Conservation (phyloP, 2,329 filamentous ascomycete species). For the Diaporthe vaccinii region DNA sequence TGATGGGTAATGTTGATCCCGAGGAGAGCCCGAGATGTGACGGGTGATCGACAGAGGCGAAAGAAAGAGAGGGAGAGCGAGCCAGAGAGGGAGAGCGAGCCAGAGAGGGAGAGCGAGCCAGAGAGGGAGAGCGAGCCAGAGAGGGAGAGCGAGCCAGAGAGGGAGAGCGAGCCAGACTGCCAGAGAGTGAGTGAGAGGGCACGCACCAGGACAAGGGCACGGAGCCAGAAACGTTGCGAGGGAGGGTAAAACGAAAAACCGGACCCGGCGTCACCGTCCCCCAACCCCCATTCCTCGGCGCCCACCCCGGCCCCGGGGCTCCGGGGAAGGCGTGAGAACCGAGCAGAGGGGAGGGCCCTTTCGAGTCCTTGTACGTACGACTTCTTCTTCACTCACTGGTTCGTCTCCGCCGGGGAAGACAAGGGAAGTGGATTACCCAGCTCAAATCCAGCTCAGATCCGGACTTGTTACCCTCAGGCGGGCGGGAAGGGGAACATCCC, state of each 20-base stretch:
- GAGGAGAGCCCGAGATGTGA: slow-evolving; percentile 8
- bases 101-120: background rate
- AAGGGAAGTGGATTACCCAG: background rate
- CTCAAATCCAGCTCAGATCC: background rate
- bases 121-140: background rate
- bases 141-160: background rate
- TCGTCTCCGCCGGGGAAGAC: background rate
- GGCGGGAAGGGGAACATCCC: background rate
- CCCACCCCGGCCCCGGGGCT: background rate
- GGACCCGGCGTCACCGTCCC: slow-evolving; percentile 22
- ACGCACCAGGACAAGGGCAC: background rate
- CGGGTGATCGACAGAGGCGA: slow-evolving; percentile 10
- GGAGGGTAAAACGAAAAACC: background rate
- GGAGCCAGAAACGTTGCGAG: too few relatives aligned
- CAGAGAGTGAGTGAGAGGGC: background rate
- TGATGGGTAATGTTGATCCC: slow-evolving; percentile 6
- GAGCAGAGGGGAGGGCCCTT: too few relatives aligned
- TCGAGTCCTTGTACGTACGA: background rate
- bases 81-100: background rate
- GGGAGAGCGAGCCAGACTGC: too few relatives aligned
- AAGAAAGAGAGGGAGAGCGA: background rate
- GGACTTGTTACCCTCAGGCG: background rate
- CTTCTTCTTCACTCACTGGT: background rate
- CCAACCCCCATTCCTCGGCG: background rate
- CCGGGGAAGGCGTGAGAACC: background rate